Evolutionary conservation across 164 flowering plant genomes (phyloP), one percentile per base, ranked within the genome.

Genomic region (Nymphaea colorata): DNA sequence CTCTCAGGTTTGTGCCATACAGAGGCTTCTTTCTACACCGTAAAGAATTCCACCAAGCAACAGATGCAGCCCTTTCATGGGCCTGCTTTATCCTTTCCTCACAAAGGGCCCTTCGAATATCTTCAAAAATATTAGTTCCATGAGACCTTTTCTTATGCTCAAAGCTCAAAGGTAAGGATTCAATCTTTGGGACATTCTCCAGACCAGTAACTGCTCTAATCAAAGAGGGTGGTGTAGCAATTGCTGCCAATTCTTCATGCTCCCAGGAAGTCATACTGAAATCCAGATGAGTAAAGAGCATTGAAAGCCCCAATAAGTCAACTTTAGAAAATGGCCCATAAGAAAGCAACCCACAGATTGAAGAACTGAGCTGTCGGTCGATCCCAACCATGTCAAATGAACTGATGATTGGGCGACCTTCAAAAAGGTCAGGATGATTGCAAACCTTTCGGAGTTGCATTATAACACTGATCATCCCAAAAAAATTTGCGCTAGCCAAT

Each of bases 401-500:
- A 79, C 99, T 95, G 47, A 92, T 72, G 67, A 95, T 95, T 25
- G 99, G 97, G 60, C 99, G 99, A 15, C 99, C 99, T 78, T 95
- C 99, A 84, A 95, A 95, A 66, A 95, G 83, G 76, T 95, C 98
- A 45, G 99, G 99, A 80, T 95, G 99, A 77, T 95, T 95, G 79
- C 99, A 95, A 59, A 95, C 99, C 82, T 95, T 95, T 14, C 99
- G 96, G 64, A 95, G 97, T 77, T 95, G 99, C 99, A 95, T 95
- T 71, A 95, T 95, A 69, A 95, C 81, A 79, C 94, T 87, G 10
- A 95, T 87, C 99, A 95, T 95, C 66, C 97, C 98, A 81, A 95
- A 88, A 72, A 90, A 95, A 68, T 90, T 95, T 14, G 86, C 76
- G 79, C 87, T 92, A 6, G 96, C 92, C 64, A 95, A 82, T 44